Conservation (phyloP, 495 filamentous ascomycete genomes). For the Neurospora sp. region DNA sequence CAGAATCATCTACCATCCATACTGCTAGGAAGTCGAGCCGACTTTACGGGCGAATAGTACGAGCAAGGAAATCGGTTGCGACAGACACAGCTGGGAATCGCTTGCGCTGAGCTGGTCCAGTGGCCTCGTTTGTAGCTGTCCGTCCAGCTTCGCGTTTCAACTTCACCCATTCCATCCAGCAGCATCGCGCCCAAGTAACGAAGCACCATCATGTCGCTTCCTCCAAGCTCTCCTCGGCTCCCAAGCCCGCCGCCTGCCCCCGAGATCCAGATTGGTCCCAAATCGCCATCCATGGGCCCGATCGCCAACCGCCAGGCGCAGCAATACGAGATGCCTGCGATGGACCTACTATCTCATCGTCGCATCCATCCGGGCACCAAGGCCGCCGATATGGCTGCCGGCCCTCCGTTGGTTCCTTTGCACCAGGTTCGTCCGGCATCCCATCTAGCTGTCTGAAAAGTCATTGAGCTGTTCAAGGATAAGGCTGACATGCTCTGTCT, state of each 20-base stretch:
- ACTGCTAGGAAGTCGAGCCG: neutral
- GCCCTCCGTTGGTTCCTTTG: slow-evolving; percentile 77
- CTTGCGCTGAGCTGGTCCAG: neutral
- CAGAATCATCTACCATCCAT: neutral
- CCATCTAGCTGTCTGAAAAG: neutral
- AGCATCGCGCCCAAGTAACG: neutral
- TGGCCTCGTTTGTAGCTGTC: neutral
- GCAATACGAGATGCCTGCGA: slow-evolving; percentile 48
- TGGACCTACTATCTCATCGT: slow-evolving; percentile 51
- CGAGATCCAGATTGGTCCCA: slow-evolving; percentile 80
- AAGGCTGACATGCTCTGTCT: neutral
- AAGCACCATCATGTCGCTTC: slow-evolving; percentile 40
- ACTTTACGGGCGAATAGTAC: neutral
- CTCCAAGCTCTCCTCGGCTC: slow-evolving; percentile 73
- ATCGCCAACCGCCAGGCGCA: slow-evolving; percentile 39
- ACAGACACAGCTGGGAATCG: neutral
- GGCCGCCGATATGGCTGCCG: slow-evolving; percentile 79
- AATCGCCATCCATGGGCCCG: slow-evolving; percentile 59
- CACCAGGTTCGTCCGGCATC: slow-evolving; percentile 50
- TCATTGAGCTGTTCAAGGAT: neutral
- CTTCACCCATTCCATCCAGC: neutral
- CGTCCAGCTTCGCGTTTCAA: neutral
- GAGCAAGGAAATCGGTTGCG: neutral
- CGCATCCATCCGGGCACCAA: slow-evolving; percentile 89
- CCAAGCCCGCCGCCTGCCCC: slow-evolving; percentile 83